Percentiles rank a stretch among this genome's conserved stretches.
These are phyloP conservation scores for Trametes cubensis DNA, from an alignment of 768 basidiomycete genomes.

Conservation along the genomic window DNA sequence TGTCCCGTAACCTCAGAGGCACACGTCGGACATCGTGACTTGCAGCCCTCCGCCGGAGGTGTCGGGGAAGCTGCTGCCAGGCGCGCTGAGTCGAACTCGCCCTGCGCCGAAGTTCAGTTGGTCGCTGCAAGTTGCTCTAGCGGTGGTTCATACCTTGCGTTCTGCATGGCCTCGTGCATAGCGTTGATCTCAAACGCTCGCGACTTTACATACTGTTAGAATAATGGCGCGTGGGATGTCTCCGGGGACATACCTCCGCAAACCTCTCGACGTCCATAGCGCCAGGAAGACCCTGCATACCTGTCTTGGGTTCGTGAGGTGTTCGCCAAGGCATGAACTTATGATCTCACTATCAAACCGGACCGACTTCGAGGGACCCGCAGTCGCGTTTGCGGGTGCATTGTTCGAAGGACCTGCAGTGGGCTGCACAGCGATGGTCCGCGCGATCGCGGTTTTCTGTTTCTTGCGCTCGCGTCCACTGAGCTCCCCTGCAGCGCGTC, in stretches of 20 bases:
- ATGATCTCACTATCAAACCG: slow-evolving; percentile 45
- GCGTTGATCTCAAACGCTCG: slow-evolving; percentile 88
- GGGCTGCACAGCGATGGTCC: slow-evolving; percentile 68
- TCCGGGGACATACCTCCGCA: slow-evolving; percentile 58
- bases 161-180: slow-evolving; percentile 86
- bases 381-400: slow-evolving; percentile 32
- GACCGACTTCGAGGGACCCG: slow-evolving; percentile 45
- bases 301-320: slow-evolving; percentile 36
- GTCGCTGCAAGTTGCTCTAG: neutral
- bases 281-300: slow-evolving; percentile 62
- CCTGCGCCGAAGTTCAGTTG: slow-evolving; percentile 38
- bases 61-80: slow-evolving; percentile 92
- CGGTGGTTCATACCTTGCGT: slow-evolving; percentile 54
- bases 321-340: neutral
- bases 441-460: slow-evolving; percentile 60
- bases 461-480: slow-evolving; percentile 66
- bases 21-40: slow-evolving; percentile 94
- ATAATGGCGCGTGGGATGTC: neutral
- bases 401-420: slow-evolving; percentile 15
- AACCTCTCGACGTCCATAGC: slow-evolving; percentile 89
- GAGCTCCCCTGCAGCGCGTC: slow-evolving; percentile 29
- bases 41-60: slow-evolving; percentile 89
- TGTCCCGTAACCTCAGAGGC: slow-evolving; percentile 78
- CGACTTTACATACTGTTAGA: slow-evolving; percentile 49
- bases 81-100: slow-evolving; percentile 74